Conservation (phyloP, 1,284 basidiomycete genomes). For the Phlebopus sp. region DNA sequence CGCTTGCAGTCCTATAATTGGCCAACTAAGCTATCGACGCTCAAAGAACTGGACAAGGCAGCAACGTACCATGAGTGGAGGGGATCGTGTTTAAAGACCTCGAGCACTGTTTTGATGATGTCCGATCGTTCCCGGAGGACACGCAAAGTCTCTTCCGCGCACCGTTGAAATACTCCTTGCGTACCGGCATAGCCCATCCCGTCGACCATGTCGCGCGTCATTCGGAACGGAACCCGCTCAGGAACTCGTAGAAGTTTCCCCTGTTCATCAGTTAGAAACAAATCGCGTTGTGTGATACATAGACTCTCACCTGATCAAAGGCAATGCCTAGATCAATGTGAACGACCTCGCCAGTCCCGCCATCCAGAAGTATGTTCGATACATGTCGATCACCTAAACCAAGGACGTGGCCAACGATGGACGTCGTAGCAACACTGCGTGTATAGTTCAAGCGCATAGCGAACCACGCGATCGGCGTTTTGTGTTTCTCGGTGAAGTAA, state of each 20-base stretch:
- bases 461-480: constrained; percentile 89
- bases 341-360: constrained; percentile 79
- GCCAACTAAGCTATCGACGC: not conserved
- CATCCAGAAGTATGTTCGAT: constrained; percentile 91
- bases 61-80: constrained; percentile 80
- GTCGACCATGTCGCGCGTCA: constrained; percentile 92
- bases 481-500: constrained; percentile 89
- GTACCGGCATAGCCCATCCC: constrained; percentile 90
- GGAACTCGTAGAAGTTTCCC: constrained; percentile 82
- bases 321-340: constrained; percentile 97
- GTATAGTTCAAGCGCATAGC: constrained; percentile 89
- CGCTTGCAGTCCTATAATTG: constrained; percentile 65
- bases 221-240: constrained; percentile 91
- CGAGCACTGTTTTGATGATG: constrained; percentile 91
- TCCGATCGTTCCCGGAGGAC: constrained; percentile 85
- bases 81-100: constrained; percentile 97
- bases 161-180: constrained; percentile 92
- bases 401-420: constrained; percentile 91
- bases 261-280: constrained; percentile 36
- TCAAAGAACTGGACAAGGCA: not conserved
- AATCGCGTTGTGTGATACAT: not conserved
- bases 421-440: constrained; percentile 89
- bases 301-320: constrained; percentile 79
- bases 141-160: constrained; percentile 91
- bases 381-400: constrained; percentile 93